Evolutionary conservation across 148 eudicot species (phyloP).

Genomic region (Euryodendron excelsum): DNA sequence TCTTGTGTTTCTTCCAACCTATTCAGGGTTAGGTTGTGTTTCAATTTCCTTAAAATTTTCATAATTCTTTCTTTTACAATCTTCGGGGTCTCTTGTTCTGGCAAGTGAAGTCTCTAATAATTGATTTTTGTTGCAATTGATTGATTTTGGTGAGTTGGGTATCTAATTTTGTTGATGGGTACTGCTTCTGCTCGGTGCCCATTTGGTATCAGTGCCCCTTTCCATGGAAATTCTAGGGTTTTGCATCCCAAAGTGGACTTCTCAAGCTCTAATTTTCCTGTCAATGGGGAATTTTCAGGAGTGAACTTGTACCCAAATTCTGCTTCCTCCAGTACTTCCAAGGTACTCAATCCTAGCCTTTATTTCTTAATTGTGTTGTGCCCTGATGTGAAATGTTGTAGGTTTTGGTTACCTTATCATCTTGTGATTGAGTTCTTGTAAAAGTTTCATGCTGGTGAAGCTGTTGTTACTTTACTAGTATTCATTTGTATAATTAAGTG

Average conservation of each 20-base stretch:
- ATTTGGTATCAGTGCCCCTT: constrained; percentile 29
- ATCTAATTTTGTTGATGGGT: constrained; percentile 30
- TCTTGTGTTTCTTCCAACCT: no score
- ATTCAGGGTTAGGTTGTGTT: no score
- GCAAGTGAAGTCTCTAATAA: background rate
- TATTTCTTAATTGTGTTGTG: background rate
- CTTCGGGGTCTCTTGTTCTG: background rate
- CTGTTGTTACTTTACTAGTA: background rate
- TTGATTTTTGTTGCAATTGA: constrained; percentile 8
- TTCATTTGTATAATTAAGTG: background rate
- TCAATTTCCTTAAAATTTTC: no score
- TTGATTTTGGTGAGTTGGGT: constrained; percentile 14
- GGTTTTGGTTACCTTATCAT: background rate
- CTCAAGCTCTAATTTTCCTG: constrained; percentile 23
- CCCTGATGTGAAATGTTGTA: background rate
- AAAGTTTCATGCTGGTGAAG: background rate
- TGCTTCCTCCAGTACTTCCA: constrained; percentile 18
- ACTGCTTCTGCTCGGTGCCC: constrained; percentile 31
- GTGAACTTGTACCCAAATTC: constrained; percentile 24
- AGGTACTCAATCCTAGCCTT: constrained; percentile 33
- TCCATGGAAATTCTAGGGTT: constrained; percentile 26
- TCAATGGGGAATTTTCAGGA: constrained; percentile 29
- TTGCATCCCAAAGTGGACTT: constrained; percentile 21
- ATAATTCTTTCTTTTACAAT: background rate
- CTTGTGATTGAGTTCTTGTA: background rate